Base-by-base conservation (phyloP, 306 rosid genomes). In the Mimosa pudica region DNA sequence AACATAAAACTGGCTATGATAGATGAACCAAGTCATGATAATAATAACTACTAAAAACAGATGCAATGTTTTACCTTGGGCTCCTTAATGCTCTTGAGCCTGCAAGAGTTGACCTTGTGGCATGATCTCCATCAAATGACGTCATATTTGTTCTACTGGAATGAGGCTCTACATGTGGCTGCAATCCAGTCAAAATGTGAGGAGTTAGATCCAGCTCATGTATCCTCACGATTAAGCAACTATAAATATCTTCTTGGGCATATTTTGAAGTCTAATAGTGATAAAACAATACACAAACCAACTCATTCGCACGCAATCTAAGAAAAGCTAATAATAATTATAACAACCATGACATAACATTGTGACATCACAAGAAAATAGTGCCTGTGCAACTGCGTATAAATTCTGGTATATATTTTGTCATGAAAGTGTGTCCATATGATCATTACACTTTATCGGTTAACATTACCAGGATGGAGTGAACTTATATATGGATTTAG, bases 121-220 rank as follows among this genome's bases (percentile, higher is more conserved):
- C 80, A 70, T 74, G 78, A 69, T 86, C 87, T 57, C 81, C 87
- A 75, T 86, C 89, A 60, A 83, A 52, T 36, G 85, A 80, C 10
- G 83, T 83, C 62, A 69, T 62, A 80, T 81, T 86, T 55, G 61
- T 74, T 81, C 89, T 51, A 72, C 81, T 81, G 71, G 85, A 83
- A 63, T 83, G 79, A 52, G 45, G 71, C 82, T 86, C 87, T 66
- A 75, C 76, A 62, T 75, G 84, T 75, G 89, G 87, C 89, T 86
- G 84, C 76, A 58, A 47, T 41, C 44, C 79, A 20, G 32, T 70
- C 54, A 67, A 71, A 52, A 63, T 35, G 41, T 70, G 33, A 73
- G 41, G 77, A 12, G 81, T 74, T 30, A 51, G 78, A 1, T 48
- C 4, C 4, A 48, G 52, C 52, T 48, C 52, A 38, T 5, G 42